Conservation (phyloP, 305 asterid genomes). For the Solanum hybrid region DNA sequence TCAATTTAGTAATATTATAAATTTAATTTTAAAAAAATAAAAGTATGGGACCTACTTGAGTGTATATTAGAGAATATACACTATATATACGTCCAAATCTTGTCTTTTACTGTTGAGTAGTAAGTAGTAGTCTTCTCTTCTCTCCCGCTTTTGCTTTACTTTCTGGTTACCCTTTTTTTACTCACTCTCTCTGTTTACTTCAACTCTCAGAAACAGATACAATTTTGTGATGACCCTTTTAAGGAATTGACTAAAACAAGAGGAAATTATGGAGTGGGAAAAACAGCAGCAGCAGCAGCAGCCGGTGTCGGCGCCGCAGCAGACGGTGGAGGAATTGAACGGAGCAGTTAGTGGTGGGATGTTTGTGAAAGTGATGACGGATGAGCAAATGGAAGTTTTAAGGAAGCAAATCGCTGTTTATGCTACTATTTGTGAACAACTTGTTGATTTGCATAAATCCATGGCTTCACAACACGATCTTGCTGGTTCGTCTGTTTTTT, state of each 20-base stretch:
- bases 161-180: slow-evolving; percentile 51
- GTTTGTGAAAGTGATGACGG: slow-evolving; percentile 94
- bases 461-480: slow-evolving; percentile 87
- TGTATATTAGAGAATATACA: background rate
- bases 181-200: slow-evolving; percentile 6
- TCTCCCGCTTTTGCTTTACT: slow-evolving; percentile 43
- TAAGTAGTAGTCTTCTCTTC: background rate
- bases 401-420: slow-evolving; percentile 91
- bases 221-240: background rate
- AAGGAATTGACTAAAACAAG: slow-evolving; percentile 1
- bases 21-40: background rate
- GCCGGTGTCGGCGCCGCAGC: slow-evolving; percentile 19
- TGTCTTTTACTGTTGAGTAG: slow-evolving; percentile 9
- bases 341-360: slow-evolving; percentile 40
- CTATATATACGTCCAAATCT: slow-evolving; percentile 17
- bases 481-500: slow-evolving; percentile 35
- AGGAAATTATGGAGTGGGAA: slow-evolving; percentile 60
- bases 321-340: slow-evolving; percentile 41
- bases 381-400: slow-evolving; percentile 87
- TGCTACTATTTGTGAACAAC: slow-evolving; percentile 85
- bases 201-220: background rate
- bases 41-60: background rate
- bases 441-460: slow-evolving; percentile 82
- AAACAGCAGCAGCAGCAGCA: slow-evolving; percentile 27
- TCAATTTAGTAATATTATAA: background rate